Percentiles rank a stretch among this genome's conserved stretches.
phyloP scores from a whole-genome alignment of 345 rosid species.

The Stellera chamaejasme region DNA sequence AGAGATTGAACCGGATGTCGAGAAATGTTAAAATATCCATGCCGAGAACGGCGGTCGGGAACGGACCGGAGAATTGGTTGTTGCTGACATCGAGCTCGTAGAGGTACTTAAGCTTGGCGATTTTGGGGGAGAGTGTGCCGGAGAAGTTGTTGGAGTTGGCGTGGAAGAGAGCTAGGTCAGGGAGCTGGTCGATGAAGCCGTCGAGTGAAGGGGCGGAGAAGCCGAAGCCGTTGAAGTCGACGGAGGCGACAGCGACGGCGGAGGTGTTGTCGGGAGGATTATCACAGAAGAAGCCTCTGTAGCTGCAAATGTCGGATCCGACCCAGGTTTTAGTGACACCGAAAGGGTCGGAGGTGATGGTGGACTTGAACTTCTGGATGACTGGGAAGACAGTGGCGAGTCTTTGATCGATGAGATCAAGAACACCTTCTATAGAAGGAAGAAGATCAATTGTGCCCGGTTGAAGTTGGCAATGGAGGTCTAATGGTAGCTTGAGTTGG shows the following conservation, averaged over 20 bases:
- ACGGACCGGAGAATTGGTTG: slow-evolving; percentile 66
- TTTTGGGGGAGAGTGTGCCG: slow-evolving; percentile 45
- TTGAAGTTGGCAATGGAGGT: slow-evolving; percentile 16
- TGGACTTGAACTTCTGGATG: slow-evolving; percentile 69
- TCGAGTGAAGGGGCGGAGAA: slow-evolving; percentile 67
- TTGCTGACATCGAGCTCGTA: slow-evolving; percentile 86
- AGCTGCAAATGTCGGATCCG: slow-evolving; percentile 63
- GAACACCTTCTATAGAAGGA: slow-evolving; percentile 15
- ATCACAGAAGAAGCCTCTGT: slow-evolving; percentile 78
- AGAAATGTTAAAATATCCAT: slow-evolving; percentile 51
- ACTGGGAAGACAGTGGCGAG: slow-evolving; percentile 63
- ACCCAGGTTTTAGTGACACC: slow-evolving; percentile 63
- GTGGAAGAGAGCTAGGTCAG: slow-evolving; percentile 73
- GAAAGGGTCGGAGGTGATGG: slow-evolving; percentile 60
- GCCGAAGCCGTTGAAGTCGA: slow-evolving; percentile 86
- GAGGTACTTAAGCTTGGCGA: slow-evolving; percentile 58
- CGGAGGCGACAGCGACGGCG: slow-evolving; percentile 63
- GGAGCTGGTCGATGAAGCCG: slow-evolving; percentile 67
- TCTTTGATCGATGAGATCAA: slow-evolving; percentile 53
- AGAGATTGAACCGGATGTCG: slow-evolving; percentile 68
- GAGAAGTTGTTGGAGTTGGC: slow-evolving; percentile 77
- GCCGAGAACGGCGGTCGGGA: slow-evolving; percentile 49
- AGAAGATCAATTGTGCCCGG: slow-evolving; percentile 7
- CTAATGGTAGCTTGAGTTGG: not conserved
- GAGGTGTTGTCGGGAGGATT: slow-evolving; percentile 72